These are phyloP conservation scores for Triangularia setosa DNA, from an alignment of 2,329 filamentous ascomycete genomes.

Conservation along the genomic window DNA sequence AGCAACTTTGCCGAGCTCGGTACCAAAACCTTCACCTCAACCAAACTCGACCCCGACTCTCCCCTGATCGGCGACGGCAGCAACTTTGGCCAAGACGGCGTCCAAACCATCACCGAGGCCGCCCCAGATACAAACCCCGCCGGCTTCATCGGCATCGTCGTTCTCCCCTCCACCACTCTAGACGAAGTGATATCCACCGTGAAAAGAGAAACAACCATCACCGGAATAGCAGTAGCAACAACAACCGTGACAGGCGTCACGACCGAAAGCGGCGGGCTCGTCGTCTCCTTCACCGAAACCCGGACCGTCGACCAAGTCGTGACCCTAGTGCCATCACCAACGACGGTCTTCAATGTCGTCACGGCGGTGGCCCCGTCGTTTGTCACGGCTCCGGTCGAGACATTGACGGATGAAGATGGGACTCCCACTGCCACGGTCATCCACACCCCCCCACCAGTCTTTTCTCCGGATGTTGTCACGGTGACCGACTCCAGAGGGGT, in stretches of 20 bases:
- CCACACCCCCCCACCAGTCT: constrained; percentile 10
- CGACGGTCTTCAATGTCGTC: not conserved
- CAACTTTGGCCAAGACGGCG: not conserved
- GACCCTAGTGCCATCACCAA: not conserved
- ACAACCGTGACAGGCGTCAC: not conserved
- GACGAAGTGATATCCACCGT: constrained; percentile 1
- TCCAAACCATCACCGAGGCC: not conserved
- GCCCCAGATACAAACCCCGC: not conserved
- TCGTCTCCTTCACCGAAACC: not conserved
- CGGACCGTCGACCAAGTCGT: not conserved
- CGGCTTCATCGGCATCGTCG: not conserved
- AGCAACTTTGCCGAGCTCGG: not conserved
- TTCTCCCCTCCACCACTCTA: not conserved
- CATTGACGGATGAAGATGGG: constrained; percentile 11
- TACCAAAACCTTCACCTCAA: not conserved
- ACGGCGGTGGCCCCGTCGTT: constrained; percentile 1
- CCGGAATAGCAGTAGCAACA: not conserved
- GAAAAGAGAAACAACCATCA: constrained; percentile 1
- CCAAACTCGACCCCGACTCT: not conserved
- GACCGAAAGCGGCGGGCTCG: constrained; percentile 2
- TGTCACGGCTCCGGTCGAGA: constrained; percentile 5
- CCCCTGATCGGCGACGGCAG: not conserved
- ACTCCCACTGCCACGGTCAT: constrained; percentile 13
- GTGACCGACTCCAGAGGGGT: constrained; percentile 15
- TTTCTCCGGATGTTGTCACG: constrained; percentile 12